Conservation (phyloP, 768 basidiomycete genomes). For the Pleurotus citrinopileatus region DNA sequence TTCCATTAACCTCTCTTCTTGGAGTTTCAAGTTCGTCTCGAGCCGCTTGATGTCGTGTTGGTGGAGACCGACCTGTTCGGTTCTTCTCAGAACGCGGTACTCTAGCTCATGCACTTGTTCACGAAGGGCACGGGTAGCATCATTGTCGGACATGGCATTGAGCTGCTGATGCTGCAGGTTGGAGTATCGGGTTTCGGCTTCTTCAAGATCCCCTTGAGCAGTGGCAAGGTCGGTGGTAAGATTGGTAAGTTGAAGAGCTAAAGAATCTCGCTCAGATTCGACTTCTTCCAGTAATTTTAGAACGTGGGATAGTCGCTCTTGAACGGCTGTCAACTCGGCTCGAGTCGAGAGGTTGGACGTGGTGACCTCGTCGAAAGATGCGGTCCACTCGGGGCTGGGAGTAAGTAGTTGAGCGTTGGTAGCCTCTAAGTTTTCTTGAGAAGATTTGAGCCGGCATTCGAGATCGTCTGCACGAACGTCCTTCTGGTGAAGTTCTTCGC, state of each 20-base stretch:
- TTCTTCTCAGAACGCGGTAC: slow-evolving; percentile 57
- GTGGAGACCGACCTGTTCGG: slow-evolving; percentile 73
- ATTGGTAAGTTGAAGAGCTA: slow-evolving; percentile 62
- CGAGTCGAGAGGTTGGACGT: slow-evolving; percentile 31
- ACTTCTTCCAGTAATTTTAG: slow-evolving; percentile 48
- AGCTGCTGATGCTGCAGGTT: slow-evolving; percentile 66
- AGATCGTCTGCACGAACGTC: background rate
- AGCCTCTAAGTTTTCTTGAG: background rate
- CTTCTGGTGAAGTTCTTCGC: slow-evolving; percentile 3
- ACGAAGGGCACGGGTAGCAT: slow-evolving; percentile 52
- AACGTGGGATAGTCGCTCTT: slow-evolving; percentile 34
- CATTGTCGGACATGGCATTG: slow-evolving; percentile 54
- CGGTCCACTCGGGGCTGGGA: slow-evolving; percentile 28
- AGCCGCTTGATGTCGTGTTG: slow-evolving; percentile 78
- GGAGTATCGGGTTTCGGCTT: slow-evolving; percentile 60
- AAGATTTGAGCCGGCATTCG: background rate
- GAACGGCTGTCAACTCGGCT: slow-evolving; percentile 35
- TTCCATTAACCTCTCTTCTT: slow-evolving; percentile 73
- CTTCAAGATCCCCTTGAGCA: slow-evolving; percentile 50
- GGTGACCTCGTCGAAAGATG: slow-evolving; percentile 29
- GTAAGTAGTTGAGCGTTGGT: background rate
- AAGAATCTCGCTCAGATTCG: slow-evolving; percentile 65
- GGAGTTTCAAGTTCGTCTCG: slow-evolving; percentile 69
- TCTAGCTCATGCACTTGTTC: slow-evolving; percentile 72
- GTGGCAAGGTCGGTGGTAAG: slow-evolving; percentile 54